phyloP scores from a whole-genome alignment of 176 grass and related monocot genomes.

The Cenchrus americanus region DNA sequence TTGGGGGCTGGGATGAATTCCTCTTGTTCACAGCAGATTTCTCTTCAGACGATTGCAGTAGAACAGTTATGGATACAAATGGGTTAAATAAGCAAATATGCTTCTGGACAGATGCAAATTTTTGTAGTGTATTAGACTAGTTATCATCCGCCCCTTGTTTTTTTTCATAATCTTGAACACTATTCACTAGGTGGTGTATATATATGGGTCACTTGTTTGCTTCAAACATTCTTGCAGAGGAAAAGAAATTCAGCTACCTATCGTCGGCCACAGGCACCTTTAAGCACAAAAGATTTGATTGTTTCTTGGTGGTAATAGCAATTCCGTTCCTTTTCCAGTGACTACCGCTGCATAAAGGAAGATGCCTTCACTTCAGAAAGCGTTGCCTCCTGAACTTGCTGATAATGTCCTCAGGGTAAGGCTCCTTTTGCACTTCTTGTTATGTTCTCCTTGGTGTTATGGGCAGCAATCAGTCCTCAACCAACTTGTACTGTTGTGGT shows the following conservation, averaged over 20 bases:
- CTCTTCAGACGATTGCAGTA: not conserved
- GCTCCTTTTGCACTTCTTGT: conserved; percentile 5
- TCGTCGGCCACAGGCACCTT: not conserved
- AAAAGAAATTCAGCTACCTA: not conserved
- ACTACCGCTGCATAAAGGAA: conserved; percentile 29
- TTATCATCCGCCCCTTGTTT: not conserved
- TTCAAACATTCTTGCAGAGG: not conserved
- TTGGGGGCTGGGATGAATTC: not conserved
- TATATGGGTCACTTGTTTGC: not conserved
- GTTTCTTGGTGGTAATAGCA: conserved; percentile 12
- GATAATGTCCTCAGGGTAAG: conserved; percentile 83
- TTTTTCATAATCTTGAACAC: not conserved
- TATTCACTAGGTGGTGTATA: not conserved
- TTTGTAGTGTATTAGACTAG: too few relatives aligned
- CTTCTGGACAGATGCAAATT: not conserved
- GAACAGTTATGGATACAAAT: not conserved
- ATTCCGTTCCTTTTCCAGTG: conserved; percentile 5
- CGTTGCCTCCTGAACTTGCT: conserved; percentile 74
- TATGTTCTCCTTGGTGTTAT: not conserved
- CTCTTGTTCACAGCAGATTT: not conserved
- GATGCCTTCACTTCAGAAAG: conserved; percentile 74
- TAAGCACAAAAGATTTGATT: not conserved
- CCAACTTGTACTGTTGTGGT: conserved; percentile 14
- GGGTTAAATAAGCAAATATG: not conserved
- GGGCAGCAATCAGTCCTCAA: not conserved